Evolutionary conservation across 805 yeast species (phyloP).

Genomic region (Hanseniaspora jakobsenii): DNA sequence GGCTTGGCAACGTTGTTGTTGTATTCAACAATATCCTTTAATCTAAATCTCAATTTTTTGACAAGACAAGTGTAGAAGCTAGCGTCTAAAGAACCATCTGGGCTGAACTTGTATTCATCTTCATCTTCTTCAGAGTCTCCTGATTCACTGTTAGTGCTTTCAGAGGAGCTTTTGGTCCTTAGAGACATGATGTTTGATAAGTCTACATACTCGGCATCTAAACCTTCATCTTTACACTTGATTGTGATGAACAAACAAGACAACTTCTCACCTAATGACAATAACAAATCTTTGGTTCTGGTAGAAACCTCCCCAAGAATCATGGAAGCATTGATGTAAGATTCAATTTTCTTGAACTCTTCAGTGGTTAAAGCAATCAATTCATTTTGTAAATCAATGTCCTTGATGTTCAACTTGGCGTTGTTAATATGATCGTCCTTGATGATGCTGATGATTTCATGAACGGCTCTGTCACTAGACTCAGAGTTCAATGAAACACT

Average conservation of each 20-base stretch:
- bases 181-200: conserved; percentile 56
- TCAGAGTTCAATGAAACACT: conserved; percentile 34
- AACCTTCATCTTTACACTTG: conserved; percentile 70
- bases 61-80: conserved; percentile 49
- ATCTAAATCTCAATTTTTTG: conserved; percentile 38
- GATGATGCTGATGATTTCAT: conserved; percentile 41
- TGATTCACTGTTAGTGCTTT: conserved; percentile 31
- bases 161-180: conserved; percentile 14
- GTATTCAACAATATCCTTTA: conserved; percentile 32
- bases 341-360: conserved; percentile 58
- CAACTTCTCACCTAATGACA: conserved; percentile 89
- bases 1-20: conserved; percentile 19
- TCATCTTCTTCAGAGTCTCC: conserved; percentile 18
- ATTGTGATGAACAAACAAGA: conserved; percentile 83
- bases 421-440: conserved; percentile 68
- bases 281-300: conserved; percentile 75
- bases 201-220: conserved; percentile 67
- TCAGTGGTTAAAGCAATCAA: conserved; percentile 47
- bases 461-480: conserved; percentile 38
- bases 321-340: conserved; percentile 73
- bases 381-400: conserved; percentile 35
- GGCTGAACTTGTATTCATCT: conserved; percentile 21
- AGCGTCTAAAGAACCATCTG: conserved; percentile 48
- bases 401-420: conserved; percentile 44
- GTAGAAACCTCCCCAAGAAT: conserved; percentile 84